Base-by-base conservation (phyloP, 345 rosid species). In the Citrus sinensis region DNA sequence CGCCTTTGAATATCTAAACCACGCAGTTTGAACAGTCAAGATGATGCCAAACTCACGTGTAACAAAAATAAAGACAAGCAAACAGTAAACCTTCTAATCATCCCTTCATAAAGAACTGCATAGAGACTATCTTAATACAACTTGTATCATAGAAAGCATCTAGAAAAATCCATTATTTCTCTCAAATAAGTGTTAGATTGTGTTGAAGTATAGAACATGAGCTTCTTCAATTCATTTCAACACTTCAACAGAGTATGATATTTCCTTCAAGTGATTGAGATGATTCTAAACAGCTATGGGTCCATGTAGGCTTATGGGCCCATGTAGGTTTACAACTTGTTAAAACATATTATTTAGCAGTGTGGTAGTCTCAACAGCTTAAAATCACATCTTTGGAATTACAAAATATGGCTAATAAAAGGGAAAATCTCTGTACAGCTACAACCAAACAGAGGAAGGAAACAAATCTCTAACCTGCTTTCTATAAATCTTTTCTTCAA, bases 401-500 rank as follows among this genome's bases (percentile, higher is more conserved):
- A 30, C 42, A 67, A 42, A 73, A 58, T 32, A 62, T 16, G 24
- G 13, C 10, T 9, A 27, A 5, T 76, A 51, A 20, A 8, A 19
- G 34, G 6, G 27, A 42, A 27, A n/a, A 61, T 30, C 2, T 29
- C 40, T 46, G 3, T 9, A 55, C 8, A n/a, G 8, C 56, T 7
- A 68, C 5, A 46, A 39, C 42, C 13, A 55, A 70, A 61, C 9
- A 35, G 56, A 34, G 49, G 27, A 54, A 46, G 16, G 51, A 70
- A 76, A 59, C 4, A 59, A 66, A 46, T 67, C 22, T 51, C 73
- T 29, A 20, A 96, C 99, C 98, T 96, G 99, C 81, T 94, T 96
- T 80, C 97, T 88, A 71, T 96, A 96, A 59, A 96, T 96, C 88
- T 96, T 96, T 81, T 96, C 99, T 91, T 96, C 99, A 20, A 96